Percentiles rank a stretch among this genome's conserved stretches.
phyloP scores from a whole-genome alignment of 768 basidiomycete genomes.

The Mycena polygramma region DNA sequence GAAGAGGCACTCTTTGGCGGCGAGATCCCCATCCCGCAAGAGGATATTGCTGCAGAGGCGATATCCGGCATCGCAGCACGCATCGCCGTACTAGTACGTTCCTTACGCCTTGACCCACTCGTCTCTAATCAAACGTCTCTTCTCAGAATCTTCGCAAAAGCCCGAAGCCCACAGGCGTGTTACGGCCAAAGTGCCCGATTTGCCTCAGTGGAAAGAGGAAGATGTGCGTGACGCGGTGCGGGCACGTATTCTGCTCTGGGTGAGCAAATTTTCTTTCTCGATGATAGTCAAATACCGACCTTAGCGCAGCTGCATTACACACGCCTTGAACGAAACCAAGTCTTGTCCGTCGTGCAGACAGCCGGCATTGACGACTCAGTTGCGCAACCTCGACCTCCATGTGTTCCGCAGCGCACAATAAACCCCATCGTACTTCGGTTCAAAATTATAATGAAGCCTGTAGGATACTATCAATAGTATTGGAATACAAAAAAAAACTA shows the following conservation, averaged over 20 bases:
- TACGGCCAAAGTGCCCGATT: conserved; percentile 44
- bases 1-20: conserved; percentile 42
- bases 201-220: conserved; percentile 43
- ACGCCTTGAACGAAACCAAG: conserved; percentile 20
- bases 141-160: conserved; percentile 14
- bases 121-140: background rate
- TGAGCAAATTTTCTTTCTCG: conserved; percentile 34
- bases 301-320: conserved; percentile 27
- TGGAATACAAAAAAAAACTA: background rate
- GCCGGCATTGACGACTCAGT: conserved; percentile 19
- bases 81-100: conserved; percentile 14
- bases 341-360: conserved; percentile 35
- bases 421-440: background rate
- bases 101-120: background rate
- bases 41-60: conserved; percentile 4
- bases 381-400: conserved; percentile 26
- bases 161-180: conserved; percentile 17
- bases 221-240: conserved; percentile 47
- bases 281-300: background rate
- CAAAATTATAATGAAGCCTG: too few relatives aligned
- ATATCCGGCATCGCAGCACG: background rate
- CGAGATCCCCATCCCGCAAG: conserved; percentile 35
- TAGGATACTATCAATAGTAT: conserved; percentile 9
- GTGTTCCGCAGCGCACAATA: conserved; percentile 6
- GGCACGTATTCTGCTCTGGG: conserved; percentile 50